phyloP scores from a whole-genome alignment of 306 rosid genomes.

The Dalbergia cochinchinensis region DNA sequence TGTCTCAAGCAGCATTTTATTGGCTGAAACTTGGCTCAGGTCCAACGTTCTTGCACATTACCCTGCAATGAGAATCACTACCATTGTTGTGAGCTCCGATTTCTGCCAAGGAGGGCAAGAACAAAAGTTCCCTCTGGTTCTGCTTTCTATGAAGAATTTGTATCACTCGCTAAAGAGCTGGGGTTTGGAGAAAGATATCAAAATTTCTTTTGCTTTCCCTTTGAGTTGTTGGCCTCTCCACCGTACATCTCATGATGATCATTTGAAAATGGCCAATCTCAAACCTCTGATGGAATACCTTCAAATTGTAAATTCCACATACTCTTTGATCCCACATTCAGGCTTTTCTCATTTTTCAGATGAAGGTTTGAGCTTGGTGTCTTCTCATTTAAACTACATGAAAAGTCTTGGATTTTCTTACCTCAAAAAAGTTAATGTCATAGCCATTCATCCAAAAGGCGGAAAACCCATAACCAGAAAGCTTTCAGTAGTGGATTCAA shows the following conservation, averaged over 20 bases:
- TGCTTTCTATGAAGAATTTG: slow-evolving; percentile 70
- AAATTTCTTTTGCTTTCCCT: slow-evolving; percentile 65
- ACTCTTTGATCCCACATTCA: slow-evolving; percentile 55
- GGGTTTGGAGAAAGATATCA: slow-evolving; percentile 82
- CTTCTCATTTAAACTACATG: slow-evolving; percentile 58
- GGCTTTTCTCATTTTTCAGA: slow-evolving; percentile 46
- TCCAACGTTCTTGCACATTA: slow-evolving; percentile 66
- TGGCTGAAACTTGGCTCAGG: slow-evolving; percentile 84
- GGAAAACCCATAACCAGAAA: slow-evolving; percentile 56
- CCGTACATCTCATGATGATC: slow-evolving; percentile 23
- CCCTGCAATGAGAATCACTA: slow-evolving; percentile 71
- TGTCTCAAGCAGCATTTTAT: slow-evolving; percentile 66
- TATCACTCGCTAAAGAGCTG: slow-evolving; percentile 79
- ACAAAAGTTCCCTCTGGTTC: slow-evolving; percentile 42
- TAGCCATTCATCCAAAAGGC: slow-evolving; percentile 41
- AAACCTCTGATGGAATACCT: slow-evolving; percentile 63
- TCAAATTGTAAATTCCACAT: slow-evolving; percentile 63
- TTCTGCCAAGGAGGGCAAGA: slow-evolving; percentile 56
- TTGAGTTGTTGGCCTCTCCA: slow-evolving; percentile 49
- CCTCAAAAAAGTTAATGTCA: slow-evolving; percentile 52
- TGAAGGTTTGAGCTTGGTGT: slow-evolving; percentile 52
- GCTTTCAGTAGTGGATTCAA: slow-evolving; percentile 57
- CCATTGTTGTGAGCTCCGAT: slow-evolving; percentile 59
- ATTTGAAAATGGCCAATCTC: slow-evolving; percentile 44
- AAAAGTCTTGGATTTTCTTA: slow-evolving; percentile 64